These are phyloP conservation scores for Hypocreales sp. DNA, from an alignment of 2,329 filamentous ascomycete genomes.

Conservation along the genomic window DNA sequence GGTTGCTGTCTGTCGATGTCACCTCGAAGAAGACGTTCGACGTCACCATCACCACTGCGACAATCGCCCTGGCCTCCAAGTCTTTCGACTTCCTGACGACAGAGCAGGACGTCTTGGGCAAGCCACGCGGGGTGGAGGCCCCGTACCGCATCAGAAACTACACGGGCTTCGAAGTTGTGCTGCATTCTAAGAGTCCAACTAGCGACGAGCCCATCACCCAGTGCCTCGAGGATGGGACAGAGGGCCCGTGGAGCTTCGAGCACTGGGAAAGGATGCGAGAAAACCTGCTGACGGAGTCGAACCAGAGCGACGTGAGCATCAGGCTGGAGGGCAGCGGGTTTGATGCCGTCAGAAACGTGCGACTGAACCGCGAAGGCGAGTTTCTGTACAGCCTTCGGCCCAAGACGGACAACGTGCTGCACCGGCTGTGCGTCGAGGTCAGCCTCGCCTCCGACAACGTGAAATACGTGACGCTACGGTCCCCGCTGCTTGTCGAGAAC, in stretches of 20 bases:
- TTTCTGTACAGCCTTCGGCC: conserved; percentile 79
- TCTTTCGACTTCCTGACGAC: conserved; percentile 83
- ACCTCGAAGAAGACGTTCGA: conserved; percentile 85
- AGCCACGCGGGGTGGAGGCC: conserved; percentile 79
- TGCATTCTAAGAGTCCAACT: conserved; percentile 59
- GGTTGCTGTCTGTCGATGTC: conserved; percentile 68
- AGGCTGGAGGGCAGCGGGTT: conserved; percentile 89
- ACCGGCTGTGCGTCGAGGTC: conserved; percentile 84
- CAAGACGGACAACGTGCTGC: conserved; percentile 69
- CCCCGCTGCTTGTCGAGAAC: conserved; percentile 84
- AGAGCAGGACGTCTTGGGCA: conserved; percentile 74
- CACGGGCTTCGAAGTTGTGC: conserved; percentile 77
- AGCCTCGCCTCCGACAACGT: conserved; percentile 87
- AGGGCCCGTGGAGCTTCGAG: conserved; percentile 91
- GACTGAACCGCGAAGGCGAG: conserved; percentile 89
- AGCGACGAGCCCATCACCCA: conserved; percentile 55
- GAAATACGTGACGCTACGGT: conserved; percentile 93
- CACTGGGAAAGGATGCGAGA: conserved; percentile 95
- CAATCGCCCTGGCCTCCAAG: conserved; percentile 84
- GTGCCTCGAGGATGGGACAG: conserved; percentile 74
- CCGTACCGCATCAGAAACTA: conserved; percentile 92
- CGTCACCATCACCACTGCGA: conserved; percentile 81
- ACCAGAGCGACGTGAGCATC: conserved; percentile 63
- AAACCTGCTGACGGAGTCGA: conserved; percentile 71
- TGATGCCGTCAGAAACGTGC: conserved; percentile 74